Evolutionary conservation across 345 rosid species (phyloP), one percentile per base, ranked within the genome.

Genomic region (Linum usitatissimum): DNA sequence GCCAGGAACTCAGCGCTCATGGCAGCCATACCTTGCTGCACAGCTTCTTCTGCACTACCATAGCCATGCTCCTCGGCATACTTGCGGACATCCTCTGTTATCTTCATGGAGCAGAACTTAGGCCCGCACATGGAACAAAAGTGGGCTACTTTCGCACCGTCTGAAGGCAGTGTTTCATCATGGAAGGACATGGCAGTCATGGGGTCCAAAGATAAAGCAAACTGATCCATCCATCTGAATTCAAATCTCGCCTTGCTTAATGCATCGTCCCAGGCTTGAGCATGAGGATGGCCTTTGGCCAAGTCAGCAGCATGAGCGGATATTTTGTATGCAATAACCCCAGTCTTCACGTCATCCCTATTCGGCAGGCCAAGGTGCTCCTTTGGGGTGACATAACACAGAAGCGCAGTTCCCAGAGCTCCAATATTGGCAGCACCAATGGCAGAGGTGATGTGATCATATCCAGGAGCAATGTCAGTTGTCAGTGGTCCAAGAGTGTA

Each of bases 121-220:
- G 96, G 99, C 34, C 99, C 97, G 40, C 99, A 94, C 97, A 94
- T 88, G 30, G 97, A 94, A 78, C 99, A 94, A 65, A 94, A 94
- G 60, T 90, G 97, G 0, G 99, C 99, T 57, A 94, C 92, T 79
- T 94, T 90, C 55, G 99, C 99, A 70, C 97, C 97, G 19, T 94
- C 97, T 62, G 99, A 77, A 57, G 99, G 99, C 59, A 94, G 79
- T 36, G 96, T 94, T 76, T 94, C 99, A 61, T 90, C 97, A 72
- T 94, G 99, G 86, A 84, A 94, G 42, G 95, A 84, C 96, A 86
- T 86, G 39, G 97, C 99, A 18, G 96, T 94, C 93, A 86, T 82
- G 17, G 97, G 99, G 79, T 94, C 99, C 81, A 94, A 69, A 1
- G 99, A 87, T 62, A 94, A 74, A 57, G 99, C 97, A 83, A 94